Percentiles rank a stretch among this genome's conserved stretches.
phyloP scores from a whole-genome alignment of 495 filamentous ascomycete species.

The Echria macrotheca region DNA sequence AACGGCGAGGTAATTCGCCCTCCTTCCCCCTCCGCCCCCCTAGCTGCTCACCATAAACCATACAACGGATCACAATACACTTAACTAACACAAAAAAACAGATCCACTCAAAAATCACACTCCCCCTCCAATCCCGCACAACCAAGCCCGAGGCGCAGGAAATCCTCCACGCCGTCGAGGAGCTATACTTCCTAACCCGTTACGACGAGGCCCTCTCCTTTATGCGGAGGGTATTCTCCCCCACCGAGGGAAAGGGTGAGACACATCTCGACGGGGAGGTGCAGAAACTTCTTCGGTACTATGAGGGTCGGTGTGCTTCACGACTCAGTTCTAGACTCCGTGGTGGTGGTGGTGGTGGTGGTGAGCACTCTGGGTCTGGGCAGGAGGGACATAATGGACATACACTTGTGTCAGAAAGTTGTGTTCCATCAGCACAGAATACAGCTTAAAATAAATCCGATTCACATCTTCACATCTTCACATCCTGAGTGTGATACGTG shows the following conservation, averaged over 20 bases:
- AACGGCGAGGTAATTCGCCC: constrained; percentile 45
- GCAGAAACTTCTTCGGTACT: constrained; percentile 27
- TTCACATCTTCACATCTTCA: too few species aligned
- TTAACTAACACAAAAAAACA: too few species aligned
- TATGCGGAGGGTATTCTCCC: constrained; percentile 22
- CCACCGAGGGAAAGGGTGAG: constrained; percentile 18
- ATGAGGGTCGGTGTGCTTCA: constrained; percentile 30
- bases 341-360: neutral
- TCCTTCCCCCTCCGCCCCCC: too few species aligned
- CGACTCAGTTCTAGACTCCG: too few species aligned
- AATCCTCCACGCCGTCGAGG: constrained; percentile 50
- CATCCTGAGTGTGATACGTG: too few species aligned
- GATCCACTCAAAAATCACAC: constrained; percentile 37
- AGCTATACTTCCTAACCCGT: constrained; percentile 49
- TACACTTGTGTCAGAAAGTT: too few species aligned
- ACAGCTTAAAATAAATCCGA: too few species aligned
- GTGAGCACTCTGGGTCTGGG: too few species aligned
- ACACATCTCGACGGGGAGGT: constrained; percentile 34
- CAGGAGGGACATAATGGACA: too few species aligned
- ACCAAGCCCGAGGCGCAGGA: constrained; percentile 41
- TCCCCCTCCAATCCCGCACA: constrained; percentile 27
- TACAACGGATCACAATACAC: too few species aligned
- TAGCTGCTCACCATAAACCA: too few species aligned
- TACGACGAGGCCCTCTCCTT: constrained; percentile 41
- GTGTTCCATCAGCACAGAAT: too few species aligned